Conservation (phyloP, 345 rosid genomes). For the Eutrema heterophyllum region DNA sequence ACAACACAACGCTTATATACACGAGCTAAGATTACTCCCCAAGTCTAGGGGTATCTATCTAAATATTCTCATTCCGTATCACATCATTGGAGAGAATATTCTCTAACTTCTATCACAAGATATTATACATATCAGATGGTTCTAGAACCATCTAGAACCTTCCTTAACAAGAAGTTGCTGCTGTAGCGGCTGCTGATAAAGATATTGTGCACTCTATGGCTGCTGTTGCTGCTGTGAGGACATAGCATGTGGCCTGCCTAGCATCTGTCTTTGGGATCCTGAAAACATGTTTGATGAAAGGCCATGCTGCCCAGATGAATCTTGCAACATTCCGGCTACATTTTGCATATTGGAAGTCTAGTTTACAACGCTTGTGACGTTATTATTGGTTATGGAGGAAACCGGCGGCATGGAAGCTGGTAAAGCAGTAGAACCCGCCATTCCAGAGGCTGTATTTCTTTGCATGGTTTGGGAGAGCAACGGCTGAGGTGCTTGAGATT, state of each 20-base stretch:
- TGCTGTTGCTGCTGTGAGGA: constrained; percentile 67
- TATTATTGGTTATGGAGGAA: constrained; percentile 51
- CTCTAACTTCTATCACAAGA: no score
- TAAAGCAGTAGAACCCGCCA: constrained; percentile 62
- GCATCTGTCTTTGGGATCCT: constrained; percentile 65
- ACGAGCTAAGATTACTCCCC: no score
- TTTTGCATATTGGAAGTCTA: constrained; percentile 73
- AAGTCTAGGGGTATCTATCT: no score
- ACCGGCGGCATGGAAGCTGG: constrained; percentile 58
- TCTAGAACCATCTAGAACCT: no score
- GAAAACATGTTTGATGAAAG: constrained; percentile 48
- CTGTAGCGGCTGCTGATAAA: constrained; percentile 60
- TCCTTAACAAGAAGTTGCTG: constrained; percentile 39
- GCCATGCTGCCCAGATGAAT: constrained; percentile 57
- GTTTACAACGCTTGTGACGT: constrained; percentile 40
- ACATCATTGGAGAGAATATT: no score
- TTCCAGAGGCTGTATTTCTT: constrained; percentile 56
- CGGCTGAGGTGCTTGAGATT: constrained; percentile 66
- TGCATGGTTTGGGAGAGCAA: constrained; percentile 60
- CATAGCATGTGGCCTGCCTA: constrained; percentile 59
- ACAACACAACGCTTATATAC: no score
- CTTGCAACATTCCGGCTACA: constrained; percentile 62
- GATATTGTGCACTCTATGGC: constrained; percentile 54
- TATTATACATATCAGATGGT: no score
- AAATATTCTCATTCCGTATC: no score